Evolutionary conservation across 371 early-diverging fungal genomes (phyloP), one percentile per base, ranked within the genome.

Genomic region (Vairimorpha ceranae): DNA sequence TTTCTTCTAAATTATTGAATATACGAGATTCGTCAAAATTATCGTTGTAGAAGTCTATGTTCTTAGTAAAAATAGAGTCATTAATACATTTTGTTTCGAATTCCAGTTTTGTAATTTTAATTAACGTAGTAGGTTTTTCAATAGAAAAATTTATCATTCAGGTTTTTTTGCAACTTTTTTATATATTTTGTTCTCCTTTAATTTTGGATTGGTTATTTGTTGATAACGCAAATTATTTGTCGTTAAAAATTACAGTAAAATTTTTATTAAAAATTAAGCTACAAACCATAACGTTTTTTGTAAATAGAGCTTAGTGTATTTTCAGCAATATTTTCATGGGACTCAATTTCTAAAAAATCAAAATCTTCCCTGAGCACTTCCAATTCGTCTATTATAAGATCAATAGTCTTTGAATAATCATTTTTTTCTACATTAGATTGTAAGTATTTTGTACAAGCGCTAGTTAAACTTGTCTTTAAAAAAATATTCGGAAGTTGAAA

Each of bases 401-500:
- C 58, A 30, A 58, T 58, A 23, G 2, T 15, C 8, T 25, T 15
- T 14, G 8, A 8, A n/a, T 30, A 58, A 19, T 58, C 58, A 6
- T 25, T 30, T 32, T 6, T 58, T 58, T 32, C 58, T 30, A 14
- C 29, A 19, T 58, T 58, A 14, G 25, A 8, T 58, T 58, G 27
- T n/a, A 58, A 27, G 29, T 30, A 58, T 58, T 58, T 58, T 32
- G 12, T 58, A 58, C 27, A 30, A 15, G 8, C 58, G 29, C 21
- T 58, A 32, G 6, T 14, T 10, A 32, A 27, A 29, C 51, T 68
- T 0, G 76, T 77, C 17, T 65, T 70, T 25, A 82, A 67, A 68
- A 82, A 76, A 21, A 72, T 32, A 51, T 80, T 80, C 1, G 80
- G 78, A 12, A 82, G 43, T 67, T 80, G 83, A 66, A 77, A 78